Percentiles rank a stretch among this genome's conserved stretches.
These are phyloP conservation scores for Claviceps humidiphila DNA, from an alignment of 2,329 filamentous ascomycete species.

Conservation along the genomic window DNA sequence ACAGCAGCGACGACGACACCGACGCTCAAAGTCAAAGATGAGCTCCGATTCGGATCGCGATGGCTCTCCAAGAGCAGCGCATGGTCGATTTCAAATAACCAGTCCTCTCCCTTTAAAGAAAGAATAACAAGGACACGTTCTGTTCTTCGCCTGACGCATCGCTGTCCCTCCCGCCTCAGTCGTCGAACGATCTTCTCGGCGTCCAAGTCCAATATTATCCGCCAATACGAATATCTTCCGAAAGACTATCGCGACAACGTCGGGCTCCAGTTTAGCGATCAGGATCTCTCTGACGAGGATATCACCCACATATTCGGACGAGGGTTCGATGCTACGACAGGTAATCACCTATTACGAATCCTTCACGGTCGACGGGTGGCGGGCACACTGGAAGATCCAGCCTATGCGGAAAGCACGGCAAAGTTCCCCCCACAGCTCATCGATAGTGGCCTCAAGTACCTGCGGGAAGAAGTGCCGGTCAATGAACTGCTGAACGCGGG, in stretches of 20 bases:
- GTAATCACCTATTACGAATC: slow-evolving; percentile 42
- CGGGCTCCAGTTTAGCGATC: slow-evolving; percentile 39
- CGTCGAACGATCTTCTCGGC: slow-evolving; percentile 23
- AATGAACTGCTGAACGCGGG: slow-evolving; percentile 49
- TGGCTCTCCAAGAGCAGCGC: slow-evolving; percentile 7
- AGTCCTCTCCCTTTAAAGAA: slow-evolving; percentile 1
- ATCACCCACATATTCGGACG: slow-evolving; percentile 36
- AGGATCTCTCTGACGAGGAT: slow-evolving; percentile 36
- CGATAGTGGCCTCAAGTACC: slow-evolving; percentile 36
- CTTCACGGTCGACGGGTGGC: slow-evolving; percentile 51
- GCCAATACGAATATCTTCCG: slow-evolving; percentile 45
- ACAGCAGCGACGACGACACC: background rate
- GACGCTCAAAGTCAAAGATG: background rate
- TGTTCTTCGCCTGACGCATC: background rate
- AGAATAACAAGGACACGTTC: slow-evolving; percentile 1
- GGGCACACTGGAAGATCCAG: slow-evolving; percentile 48
- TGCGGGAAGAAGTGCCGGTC: slow-evolving; percentile 40
- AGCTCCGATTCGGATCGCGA: slow-evolving; percentile 1
- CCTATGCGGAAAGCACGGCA: slow-evolving; percentile 32
- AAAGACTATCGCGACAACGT: slow-evolving; percentile 39
- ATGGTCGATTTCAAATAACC: background rate
- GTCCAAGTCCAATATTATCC: slow-evolving; percentile 25
- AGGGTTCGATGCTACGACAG: slow-evolving; percentile 27
- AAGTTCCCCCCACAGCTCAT: slow-evolving; percentile 29
- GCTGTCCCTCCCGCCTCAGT: slow-evolving; percentile 6